Conservation (phyloP, 441 rosid genomes). For the Capsella rubella region DNA sequence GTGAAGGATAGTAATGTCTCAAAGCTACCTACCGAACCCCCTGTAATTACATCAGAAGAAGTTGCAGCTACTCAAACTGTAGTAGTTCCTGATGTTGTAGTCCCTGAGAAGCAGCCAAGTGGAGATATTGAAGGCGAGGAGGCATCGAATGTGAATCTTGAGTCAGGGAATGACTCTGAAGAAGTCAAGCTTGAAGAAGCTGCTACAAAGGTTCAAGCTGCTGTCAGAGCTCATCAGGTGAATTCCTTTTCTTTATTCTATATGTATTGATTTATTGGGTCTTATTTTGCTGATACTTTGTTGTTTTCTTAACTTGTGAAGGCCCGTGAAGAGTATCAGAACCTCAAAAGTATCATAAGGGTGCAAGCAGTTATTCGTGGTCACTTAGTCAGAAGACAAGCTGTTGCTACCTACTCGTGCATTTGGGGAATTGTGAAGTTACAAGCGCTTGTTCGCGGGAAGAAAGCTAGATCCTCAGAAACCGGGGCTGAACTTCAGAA, state of each 20-base stretch:
- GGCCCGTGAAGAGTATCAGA: conserved; percentile 54
- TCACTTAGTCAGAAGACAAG: conserved; percentile 75
- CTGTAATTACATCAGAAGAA: conserved; percentile 41
- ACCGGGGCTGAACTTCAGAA: conserved; percentile 50
- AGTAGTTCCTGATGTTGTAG: conserved; percentile 42
- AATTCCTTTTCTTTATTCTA: conserved; percentile 11
- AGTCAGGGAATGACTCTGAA: conserved; percentile 54
- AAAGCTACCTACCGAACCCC: conserved; percentile 45
- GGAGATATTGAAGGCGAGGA: conserved; percentile 42
- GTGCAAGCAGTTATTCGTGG: conserved; percentile 76
- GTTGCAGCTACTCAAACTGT: conserved; percentile 43
- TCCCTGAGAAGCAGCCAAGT: conserved; percentile 41
- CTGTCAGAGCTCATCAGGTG: conserved; percentile 86
- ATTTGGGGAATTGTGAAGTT: conserved; percentile 62
- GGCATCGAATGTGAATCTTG: conserved; percentile 29
- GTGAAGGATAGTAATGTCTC: conserved; percentile 53
- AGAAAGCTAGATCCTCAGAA: conserved; percentile 57
- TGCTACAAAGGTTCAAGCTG: conserved; percentile 76
- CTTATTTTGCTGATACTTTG: conserved; percentile 9
- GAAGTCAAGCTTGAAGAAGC: conserved; percentile 61
- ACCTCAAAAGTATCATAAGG: conserved; percentile 62
- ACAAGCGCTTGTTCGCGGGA: conserved; percentile 65
- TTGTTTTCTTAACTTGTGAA: conserved; percentile 11
- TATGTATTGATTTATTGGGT: background rate
- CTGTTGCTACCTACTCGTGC: conserved; percentile 70